A percentile compares a stretch with the other conserved stretches of the same genome.
Evolutionary conservation across 306 rosid species (phyloP).

Genomic region (Malus fusca): DNA sequence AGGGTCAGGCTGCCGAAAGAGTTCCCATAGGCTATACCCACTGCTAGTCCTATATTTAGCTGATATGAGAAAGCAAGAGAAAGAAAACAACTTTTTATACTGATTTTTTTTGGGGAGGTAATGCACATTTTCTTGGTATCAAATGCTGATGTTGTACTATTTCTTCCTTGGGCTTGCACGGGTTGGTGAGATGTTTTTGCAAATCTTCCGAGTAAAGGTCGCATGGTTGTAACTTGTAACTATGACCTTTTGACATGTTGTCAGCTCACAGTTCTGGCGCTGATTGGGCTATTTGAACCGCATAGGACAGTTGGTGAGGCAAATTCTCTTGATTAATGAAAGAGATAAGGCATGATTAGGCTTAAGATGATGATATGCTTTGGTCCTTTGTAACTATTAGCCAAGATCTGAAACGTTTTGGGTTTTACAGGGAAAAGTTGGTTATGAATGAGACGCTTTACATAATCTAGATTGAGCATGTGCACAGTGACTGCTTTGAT

Average conservation of each 20-base stretch:
- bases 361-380: background rate
- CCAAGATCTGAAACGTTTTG: background rate
- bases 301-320: background rate
- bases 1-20: background rate
- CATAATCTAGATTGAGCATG: background rate
- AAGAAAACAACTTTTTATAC: background rate
- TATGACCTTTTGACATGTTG: background rate
- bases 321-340: background rate
- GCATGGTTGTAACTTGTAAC: background rate
- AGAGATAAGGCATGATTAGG: background rate
- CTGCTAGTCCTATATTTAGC: background rate
- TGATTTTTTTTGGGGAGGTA: background rate
- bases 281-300: background rate
- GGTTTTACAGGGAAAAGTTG: background rate
- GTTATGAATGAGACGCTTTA: background rate
- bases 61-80: background rate
- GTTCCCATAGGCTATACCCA: background rate
- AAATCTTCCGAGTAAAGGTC: background rate
- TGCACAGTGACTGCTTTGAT: background rate
- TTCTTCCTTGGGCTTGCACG: background rate
- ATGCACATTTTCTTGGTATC: background rate
- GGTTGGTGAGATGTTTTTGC: background rate
- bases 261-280: background rate
- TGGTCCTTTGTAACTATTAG: background rate
- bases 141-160: background rate